These are phyloP conservation scores for Xylaria venustula DNA, from an alignment of 495 filamentous ascomycete species.

Conservation along the genomic window DNA sequence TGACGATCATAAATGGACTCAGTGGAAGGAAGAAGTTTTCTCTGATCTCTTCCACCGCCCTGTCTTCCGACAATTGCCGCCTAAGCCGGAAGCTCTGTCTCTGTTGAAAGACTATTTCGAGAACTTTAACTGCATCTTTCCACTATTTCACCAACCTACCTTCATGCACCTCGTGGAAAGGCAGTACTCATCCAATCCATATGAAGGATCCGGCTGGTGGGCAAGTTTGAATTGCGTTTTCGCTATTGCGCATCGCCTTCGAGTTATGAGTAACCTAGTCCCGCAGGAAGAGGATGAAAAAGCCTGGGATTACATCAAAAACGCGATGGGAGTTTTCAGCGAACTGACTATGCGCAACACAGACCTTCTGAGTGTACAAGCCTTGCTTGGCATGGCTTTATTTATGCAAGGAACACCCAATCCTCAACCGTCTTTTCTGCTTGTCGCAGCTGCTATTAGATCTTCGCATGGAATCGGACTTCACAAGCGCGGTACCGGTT, in stretches of 20 bases:
- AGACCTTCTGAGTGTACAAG: conserved; percentile 94
- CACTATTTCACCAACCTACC: conserved; percentile 93
- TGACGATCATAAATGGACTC: conserved; percentile 89
- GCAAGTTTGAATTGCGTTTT: conserved; percentile 92
- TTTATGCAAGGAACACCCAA: conserved; percentile 97
- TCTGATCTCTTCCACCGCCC: conserved; percentile 85
- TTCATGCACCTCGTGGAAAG: conserved; percentile 95
- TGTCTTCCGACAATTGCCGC: conserved; percentile 78
- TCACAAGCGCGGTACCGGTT: conserved; percentile 87
- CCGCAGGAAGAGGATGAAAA: conserved; percentile 87
- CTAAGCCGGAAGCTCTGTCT: conserved; percentile 76
- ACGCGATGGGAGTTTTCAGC: conserved; percentile 87
- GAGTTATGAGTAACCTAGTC: conserved; percentile 93
- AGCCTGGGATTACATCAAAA: conserved; percentile 94
- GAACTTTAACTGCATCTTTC: conserved; percentile 98
- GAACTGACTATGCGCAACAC: conserved; percentile 95
- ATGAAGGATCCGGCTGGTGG: conserved; percentile 97
- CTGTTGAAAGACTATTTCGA: conserved; percentile 92
- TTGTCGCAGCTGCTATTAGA: conserved; percentile 90
- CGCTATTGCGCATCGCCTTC: conserved; percentile 84
- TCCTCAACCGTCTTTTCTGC: conserved; percentile 89
- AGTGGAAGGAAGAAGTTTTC: conserved; percentile 96
- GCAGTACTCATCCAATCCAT: conserved; percentile 90
- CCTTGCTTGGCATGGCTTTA: conserved; percentile 89
- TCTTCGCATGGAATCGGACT: conserved; percentile 92